Evolutionary conservation across 2,329 filamentous ascomycete genomes (phyloP), one percentile per base, ranked within the genome.

Genomic region (Fusarium sp.): DNA sequence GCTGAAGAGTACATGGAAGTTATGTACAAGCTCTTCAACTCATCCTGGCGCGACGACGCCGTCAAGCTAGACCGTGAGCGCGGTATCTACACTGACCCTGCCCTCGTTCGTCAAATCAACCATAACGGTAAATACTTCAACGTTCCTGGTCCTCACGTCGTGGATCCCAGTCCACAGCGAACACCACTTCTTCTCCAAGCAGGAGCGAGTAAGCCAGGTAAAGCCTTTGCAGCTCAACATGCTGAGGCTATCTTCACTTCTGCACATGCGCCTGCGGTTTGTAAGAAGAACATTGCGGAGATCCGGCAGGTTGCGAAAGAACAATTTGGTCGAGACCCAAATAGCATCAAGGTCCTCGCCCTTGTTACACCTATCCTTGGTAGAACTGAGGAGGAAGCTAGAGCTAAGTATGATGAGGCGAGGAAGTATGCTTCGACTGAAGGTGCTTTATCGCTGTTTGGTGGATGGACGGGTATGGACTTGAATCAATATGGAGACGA

Each of bases 181-280:
- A 92, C 90, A 2, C 91, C 91, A 0, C 83, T 93, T 4, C 85
- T 93, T 7, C 83, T 93, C 6, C 91, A 93, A 78, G 91, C 91
- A 1, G 91, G 91, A 1, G 91, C 91, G 0, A 91, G 89, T 1
- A 87, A 85, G 53, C 85, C 90, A 0, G 91, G 91, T 4, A 92
- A 91, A 77, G 79, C 81, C 0, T 93, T 93, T 72, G 90, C 90
- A 0, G 89, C 90, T 0, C 87, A 90, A 70, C 90, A 93, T 75
- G 91, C 91, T 1, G 91, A 93, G 75, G 90, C 87, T 5, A 90
- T 93, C 54, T 93, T 93, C 73, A 86, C 92, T 2, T 90, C 88
- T 0, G 89, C 89, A 0, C 90, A 92, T 76, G 87, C 87, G 3
- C 89, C 91, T 1, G 81, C 83, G 2, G 87, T 90, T 0, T 88